Evolutionary conservation across 2,329 filamentous ascomycete genomes (phyloP), one percentile per base, ranked within the genome.

Genomic region (Ophiocordyceps camponoti-rufipedis): DNA sequence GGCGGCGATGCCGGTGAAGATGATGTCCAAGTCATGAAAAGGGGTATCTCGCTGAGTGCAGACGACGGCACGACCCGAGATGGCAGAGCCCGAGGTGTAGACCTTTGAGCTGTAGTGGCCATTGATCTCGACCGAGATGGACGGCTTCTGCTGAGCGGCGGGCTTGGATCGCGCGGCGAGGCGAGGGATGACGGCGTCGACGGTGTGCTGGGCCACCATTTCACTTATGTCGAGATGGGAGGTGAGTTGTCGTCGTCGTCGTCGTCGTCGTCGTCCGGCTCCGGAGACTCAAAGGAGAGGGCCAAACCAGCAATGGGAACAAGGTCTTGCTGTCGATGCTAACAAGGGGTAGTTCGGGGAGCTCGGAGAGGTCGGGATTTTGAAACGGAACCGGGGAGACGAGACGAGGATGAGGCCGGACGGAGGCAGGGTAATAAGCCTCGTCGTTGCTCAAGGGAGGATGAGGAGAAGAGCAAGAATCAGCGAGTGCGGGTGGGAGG

Each of bases 41-140:
- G 58, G 60, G 16, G 67, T 63, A 51, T 74, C 66, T 43, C 61
- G 62, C 41, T 56, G 56, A 10, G 68, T 58, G 33, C 56, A 64
- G 55, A 78, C 64, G 46, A 62, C 56, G 49, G 69, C 70, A 40
- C 66, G 59, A 45, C 74, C 74, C 10, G 63, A 60, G 43, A 78
- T 60, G 49, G 64, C 58, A 13, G 71, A 71, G n/a, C 66, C 65
- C 0, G 72, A 70, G 5, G 70, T 74, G 58, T 76, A 78, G 42
- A 74, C 65, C 56, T 71, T 74, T 54, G 69, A 66, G 49, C 52
- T 64, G 58, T 66, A 75, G 62, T 77, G 70, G 56, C 69, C 64
- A 52, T 72, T 62, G 44, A 78, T 63, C 44, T 64, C 60, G 56
- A 78, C 61, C 41, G 62, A 60, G 53, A 76, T 65, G 53, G 56